Evolutionary conservation across 345 rosid species (phyloP).

Genomic region (Lagerstroemia speciosa): DNA sequence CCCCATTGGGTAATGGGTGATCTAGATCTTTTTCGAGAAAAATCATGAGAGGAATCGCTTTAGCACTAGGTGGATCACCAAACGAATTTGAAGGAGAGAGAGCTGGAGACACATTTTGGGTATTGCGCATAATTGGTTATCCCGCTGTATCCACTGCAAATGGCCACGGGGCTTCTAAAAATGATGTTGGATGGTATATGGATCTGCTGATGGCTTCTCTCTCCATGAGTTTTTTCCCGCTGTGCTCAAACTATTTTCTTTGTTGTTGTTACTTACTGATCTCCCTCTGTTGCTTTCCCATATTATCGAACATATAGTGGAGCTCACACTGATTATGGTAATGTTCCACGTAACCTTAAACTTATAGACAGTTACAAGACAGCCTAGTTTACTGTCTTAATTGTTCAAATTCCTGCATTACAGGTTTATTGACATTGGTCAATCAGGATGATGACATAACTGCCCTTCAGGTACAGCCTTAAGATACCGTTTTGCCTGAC

Average conservation of each 20-base stretch:
- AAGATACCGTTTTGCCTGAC: neutral
- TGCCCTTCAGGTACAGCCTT: conserved; percentile 81
- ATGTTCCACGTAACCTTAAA: conserved; percentile 9
- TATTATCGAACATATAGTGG: conserved; percentile 43
- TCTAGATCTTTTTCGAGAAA: conserved; percentile 68
- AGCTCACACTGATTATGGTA: conserved; percentile 90
- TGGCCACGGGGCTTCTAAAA: conserved; percentile 24
- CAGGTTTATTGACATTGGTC: conserved; percentile 68
- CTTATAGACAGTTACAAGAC: neutral
- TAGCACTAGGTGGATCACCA: conserved; percentile 61
- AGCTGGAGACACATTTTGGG: conserved; percentile 89
- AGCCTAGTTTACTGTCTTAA: neutral
- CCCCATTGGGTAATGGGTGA: conserved; percentile 1
- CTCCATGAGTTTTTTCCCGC: conserved; percentile 5
- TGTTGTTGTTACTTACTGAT: neutral
- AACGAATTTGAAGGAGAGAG: conserved; percentile 63
- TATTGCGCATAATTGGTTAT: conserved; percentile 67
- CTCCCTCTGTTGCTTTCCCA: conserved; percentile 3
- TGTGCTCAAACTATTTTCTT: neutral
- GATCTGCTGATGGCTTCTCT: conserved; percentile 1
- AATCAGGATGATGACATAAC: conserved; percentile 80
- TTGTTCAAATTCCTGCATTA: conserved; percentile 3
- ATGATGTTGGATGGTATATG: conserved; percentile 75
- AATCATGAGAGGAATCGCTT: conserved; percentile 63
- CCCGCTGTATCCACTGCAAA: conserved; percentile 38